Evolutionary conservation across 2,329 filamentous ascomycete genomes (phyloP).

Genomic region (Trichoderma koningiopsis): DNA sequence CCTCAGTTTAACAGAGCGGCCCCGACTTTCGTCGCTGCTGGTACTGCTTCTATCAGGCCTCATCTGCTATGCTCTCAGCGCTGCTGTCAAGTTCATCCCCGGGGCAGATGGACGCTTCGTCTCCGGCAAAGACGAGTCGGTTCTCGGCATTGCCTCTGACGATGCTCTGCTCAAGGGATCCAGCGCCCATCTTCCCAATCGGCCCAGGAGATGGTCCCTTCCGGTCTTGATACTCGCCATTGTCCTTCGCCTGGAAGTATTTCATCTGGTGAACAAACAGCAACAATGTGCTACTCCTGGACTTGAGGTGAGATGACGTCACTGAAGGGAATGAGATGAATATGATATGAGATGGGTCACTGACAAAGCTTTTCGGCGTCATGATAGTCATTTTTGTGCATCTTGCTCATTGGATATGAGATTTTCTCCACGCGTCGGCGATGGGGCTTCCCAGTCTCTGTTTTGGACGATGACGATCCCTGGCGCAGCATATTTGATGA

Average conservation of each 20-base stretch:
- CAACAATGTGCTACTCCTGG: conserved; percentile 55
- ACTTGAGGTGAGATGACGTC: conserved; percentile 45
- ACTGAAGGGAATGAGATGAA: background rate
- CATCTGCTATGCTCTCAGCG: conserved; percentile 46
- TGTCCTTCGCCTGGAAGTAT: conserved; percentile 51
- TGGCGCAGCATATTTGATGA: conserved; percentile 54
- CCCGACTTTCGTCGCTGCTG: conserved; percentile 51
- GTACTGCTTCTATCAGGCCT: conserved; percentile 50
- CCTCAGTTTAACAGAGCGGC: conserved; percentile 44
- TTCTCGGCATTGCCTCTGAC: conserved; percentile 27
- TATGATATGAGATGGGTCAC: background rate
- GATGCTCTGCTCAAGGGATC: conserved; percentile 40
- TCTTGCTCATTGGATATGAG: conserved; percentile 49
- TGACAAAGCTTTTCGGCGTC: background rate
- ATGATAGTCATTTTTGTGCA: conserved; percentile 49
- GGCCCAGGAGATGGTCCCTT: conserved; percentile 51
- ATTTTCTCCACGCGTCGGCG: conserved; percentile 42
- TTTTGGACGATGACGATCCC: conserved; percentile 46
- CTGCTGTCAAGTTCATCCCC: conserved; percentile 49
- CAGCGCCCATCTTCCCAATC: conserved; percentile 43
- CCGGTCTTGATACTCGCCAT: conserved; percentile 49
- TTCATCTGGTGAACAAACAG: conserved; percentile 48
- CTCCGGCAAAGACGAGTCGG: conserved; percentile 30
- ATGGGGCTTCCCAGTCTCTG: conserved; percentile 37
- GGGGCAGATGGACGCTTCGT: conserved; percentile 52